A percentile compares a stretch with the other conserved stretches of the same genome.
phyloP scores from a whole-genome alignment of 2,329 filamentous ascomycete genomes.

The Ramularia collo-cygni region DNA sequence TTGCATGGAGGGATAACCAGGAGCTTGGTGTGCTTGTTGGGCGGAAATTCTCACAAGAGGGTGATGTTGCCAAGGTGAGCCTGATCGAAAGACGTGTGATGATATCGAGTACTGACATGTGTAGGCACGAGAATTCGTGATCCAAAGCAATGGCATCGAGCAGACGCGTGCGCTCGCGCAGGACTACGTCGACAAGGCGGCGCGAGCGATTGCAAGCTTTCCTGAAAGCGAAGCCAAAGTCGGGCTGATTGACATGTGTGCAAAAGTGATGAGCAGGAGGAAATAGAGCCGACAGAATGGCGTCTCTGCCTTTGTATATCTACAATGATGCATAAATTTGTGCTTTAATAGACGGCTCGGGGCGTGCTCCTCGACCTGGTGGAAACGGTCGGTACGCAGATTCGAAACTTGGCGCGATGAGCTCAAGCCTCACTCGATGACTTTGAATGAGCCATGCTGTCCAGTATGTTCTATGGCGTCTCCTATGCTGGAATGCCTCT shows the following conservation, averaged over 20 bases:
- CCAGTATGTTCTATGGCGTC: no score
- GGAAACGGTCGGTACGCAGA: no score
- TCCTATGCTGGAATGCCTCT: no score
- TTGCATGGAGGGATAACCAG: conserved; percentile 76
- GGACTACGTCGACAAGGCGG: conserved; percentile 82
- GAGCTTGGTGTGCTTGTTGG: conserved; percentile 85
- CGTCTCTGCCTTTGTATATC: no score
- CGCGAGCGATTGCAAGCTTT: conserved; percentile 74
- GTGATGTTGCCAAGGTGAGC: conserved; percentile 77
- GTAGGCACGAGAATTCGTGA: conserved; percentile 80
- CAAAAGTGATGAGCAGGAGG: conserved; percentile 80
- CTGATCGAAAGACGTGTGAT: background rate
- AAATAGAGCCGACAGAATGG: conserved; percentile 51
- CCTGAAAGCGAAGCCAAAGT: conserved; percentile 93
- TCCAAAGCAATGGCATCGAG: conserved; percentile 77
- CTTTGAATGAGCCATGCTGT: no score
- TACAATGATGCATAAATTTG: no score
- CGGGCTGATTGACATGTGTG: conserved; percentile 86
- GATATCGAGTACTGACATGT: conserved; percentile 19
- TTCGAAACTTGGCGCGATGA: no score
- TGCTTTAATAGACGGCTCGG: no score
- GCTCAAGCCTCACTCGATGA: no score
- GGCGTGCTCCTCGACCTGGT: no score
- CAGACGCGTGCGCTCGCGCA: conserved; percentile 86
- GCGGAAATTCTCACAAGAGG: conserved; percentile 75